phyloP scores from a whole-genome alignment of 208 protist genomes.

The Trypanosomatidae sp. region DNA sequence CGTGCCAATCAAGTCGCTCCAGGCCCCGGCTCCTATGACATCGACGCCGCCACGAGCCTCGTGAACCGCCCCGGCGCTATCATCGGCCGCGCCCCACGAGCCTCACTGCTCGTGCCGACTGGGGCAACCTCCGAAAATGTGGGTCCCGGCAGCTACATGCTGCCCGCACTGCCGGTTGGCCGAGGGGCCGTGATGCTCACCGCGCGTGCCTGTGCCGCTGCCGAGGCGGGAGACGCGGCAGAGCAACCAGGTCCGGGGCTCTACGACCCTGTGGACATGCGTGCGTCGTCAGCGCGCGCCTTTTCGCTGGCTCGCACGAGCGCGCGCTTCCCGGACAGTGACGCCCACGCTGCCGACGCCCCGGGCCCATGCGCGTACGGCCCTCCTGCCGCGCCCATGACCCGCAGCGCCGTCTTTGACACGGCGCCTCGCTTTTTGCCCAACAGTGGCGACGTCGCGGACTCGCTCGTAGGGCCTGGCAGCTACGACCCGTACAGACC shows the following conservation, averaged over 20 bases:
- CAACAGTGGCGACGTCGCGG: conserved; percentile 2
- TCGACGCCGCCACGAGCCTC: conserved; percentile 18
- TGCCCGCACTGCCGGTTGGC: conserved; percentile 28
- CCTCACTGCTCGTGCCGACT: conserved; percentile 6
- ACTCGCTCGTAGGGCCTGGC: conserved; percentile 38
- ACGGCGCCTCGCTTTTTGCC: conserved; percentile 36
- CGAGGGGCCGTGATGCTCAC: conserved; percentile 16
- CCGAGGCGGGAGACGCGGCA: background rate
- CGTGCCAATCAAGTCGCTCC: conserved; percentile 11
- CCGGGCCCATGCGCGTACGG: conserved; percentile 39
- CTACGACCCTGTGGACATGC: conserved; percentile 36
- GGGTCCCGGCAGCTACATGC: conserved; percentile 34
- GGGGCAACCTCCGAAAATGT: conserved; percentile 5
- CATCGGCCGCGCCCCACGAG: conserved; percentile 44
- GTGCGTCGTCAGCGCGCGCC: conserved; percentile 2
- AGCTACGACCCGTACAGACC: conserved; percentile 38
- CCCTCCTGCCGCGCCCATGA: background rate
- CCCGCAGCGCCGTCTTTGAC: conserved; percentile 24
- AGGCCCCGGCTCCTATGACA: conserved; percentile 33
- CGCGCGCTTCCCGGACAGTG: conserved; percentile 14
- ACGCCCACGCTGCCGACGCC: background rate
- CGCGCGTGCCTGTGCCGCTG: background rate
- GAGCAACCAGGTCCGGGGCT: conserved; percentile 48
- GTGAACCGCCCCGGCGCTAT: conserved; percentile 31
- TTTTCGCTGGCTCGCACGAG: conserved; percentile 26